Base-by-base conservation (phyloP, 108 stramenopile species). In the Nannochloropsis oceanica region DNA sequence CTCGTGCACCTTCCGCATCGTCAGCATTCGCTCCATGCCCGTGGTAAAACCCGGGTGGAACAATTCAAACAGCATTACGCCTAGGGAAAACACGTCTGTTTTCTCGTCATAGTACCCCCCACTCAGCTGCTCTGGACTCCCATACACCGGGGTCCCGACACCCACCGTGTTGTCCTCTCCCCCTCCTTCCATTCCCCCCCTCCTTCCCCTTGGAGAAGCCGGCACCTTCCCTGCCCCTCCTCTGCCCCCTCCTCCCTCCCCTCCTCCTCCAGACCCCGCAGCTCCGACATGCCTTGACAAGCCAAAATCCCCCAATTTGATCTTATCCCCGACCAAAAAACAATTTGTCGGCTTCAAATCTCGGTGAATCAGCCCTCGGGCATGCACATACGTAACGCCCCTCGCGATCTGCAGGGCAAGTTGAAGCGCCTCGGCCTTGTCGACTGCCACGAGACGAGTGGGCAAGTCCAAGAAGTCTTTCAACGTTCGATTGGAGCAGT, bases 221-320 rank as follows among this genome's bases (percentile, higher is more conserved):
- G 25, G 14, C n/a, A 59, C 25, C 25, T 12, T 27, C 8, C 25
- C 50, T 8, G 59, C 25, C 27, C 3, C 25, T 42, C 24, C 20
- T 34, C 20, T 44, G 3, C 44, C 14, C 44, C 43, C 46, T 44
- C 83, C 83, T 12, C 12, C 24, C 26, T 0, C 43, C 0, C 20
- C 25, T 20, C 25, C 43, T 22, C 83, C 22, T 20, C 0, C 14
- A 13, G 27, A 25, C 26, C 22, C 81, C 34, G 44, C 83, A 18
- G 83, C 34, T 2, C 27, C 42, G 7, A 83, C 43, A 43, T 42
- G 43, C 20, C 42, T 26, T 11, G 93, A 92, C 13, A 97, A 86
- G 26, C 95, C 95, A 86, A 98, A 96, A 86, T 97, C 98, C 42
- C 98, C 98, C 80, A 99, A 95, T 85, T 95, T 94, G 85, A 96